Conservation (phyloP, 2,329 filamentous ascomycete species). For the Pseudogymnoascus sp. region DNA sequence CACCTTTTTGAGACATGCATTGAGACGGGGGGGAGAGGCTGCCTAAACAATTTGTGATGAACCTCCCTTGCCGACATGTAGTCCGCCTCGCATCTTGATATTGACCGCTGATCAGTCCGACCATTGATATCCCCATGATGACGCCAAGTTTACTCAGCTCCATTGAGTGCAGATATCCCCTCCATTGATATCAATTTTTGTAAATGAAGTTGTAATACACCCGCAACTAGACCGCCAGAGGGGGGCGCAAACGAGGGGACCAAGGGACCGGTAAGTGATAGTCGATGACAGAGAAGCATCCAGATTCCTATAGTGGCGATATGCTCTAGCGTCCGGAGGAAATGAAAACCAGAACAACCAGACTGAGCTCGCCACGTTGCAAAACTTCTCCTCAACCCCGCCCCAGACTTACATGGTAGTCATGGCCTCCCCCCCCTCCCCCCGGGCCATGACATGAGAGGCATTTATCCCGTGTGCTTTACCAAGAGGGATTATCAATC, state of each 20-base stretch:
- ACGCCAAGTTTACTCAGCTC: neutral
- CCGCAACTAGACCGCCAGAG: neutral
- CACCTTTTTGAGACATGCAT: neutral
- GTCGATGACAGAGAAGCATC: constrained; percentile 2
- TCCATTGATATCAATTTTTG: neutral
- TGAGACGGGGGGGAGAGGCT: neutral
- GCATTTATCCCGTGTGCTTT: constrained; percentile 7
- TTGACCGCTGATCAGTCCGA: neutral
- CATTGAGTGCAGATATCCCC: neutral
- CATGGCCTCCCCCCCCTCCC: neutral
- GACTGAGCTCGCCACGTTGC: constrained; percentile 4
- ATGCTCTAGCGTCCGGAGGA: constrained; percentile 1
- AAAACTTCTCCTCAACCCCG: neutral
- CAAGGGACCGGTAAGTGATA: neutral
- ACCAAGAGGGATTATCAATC: constrained; percentile 6
- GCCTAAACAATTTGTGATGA: neutral
- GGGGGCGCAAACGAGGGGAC: neutral
- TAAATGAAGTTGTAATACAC: neutral
- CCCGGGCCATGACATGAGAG: neutral
- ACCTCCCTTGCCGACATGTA: neutral
- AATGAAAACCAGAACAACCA: neutral
- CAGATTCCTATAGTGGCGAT: constrained; percentile 4
- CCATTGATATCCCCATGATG: neutral
- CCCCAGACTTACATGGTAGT: neutral
- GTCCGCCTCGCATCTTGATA: constrained; percentile 4